A percentile compares a stretch with the other conserved stretches of the same genome.
phyloP scores from a whole-genome alignment of 768 basidiomycete genomes.

The Russula sp. region DNA sequence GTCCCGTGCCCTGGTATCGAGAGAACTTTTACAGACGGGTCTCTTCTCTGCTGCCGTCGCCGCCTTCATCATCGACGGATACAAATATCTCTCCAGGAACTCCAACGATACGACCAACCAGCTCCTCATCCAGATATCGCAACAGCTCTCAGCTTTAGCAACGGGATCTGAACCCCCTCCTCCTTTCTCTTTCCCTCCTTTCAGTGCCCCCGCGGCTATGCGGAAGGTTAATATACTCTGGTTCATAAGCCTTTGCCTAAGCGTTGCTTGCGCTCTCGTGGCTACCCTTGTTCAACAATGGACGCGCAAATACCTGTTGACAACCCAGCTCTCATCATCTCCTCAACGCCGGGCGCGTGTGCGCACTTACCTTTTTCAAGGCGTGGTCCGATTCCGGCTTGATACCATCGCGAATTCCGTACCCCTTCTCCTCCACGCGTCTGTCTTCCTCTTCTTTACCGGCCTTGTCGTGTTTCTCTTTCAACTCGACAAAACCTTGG shows the following conservation, averaged over 20 bases:
- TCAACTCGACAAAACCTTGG: background rate
- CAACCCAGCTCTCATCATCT: background rate
- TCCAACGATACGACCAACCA: constrained; percentile 6
- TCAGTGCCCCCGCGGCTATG: background rate
- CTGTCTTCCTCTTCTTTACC: constrained; percentile 7
- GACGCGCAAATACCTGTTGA: constrained; percentile 5
- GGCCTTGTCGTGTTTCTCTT: constrained; percentile 9
- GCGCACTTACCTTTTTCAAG: constrained; percentile 2
- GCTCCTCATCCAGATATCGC: constrained; percentile 13
- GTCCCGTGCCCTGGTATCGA: background rate
- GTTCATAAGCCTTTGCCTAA: constrained; percentile 5
- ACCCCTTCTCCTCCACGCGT: constrained; percentile 8
- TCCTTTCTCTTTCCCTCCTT: constrained; percentile 2
- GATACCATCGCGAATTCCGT: background rate
- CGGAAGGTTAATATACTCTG: background rate
- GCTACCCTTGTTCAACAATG: constrained; percentile 16
- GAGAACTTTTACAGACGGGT: background rate
- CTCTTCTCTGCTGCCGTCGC: constrained; percentile 12
- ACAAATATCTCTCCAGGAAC: background rate
- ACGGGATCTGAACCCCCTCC: background rate
- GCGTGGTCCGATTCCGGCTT: constrained; percentile 1
- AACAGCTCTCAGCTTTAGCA: background rate
- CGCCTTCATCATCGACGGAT: background rate
- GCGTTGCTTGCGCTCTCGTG: background rate
- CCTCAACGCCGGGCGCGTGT: constrained; percentile 1